These are phyloP conservation scores for Stephania japonica DNA, from an alignment of 164 flowering plant genomes.

Conservation along the genomic window DNA sequence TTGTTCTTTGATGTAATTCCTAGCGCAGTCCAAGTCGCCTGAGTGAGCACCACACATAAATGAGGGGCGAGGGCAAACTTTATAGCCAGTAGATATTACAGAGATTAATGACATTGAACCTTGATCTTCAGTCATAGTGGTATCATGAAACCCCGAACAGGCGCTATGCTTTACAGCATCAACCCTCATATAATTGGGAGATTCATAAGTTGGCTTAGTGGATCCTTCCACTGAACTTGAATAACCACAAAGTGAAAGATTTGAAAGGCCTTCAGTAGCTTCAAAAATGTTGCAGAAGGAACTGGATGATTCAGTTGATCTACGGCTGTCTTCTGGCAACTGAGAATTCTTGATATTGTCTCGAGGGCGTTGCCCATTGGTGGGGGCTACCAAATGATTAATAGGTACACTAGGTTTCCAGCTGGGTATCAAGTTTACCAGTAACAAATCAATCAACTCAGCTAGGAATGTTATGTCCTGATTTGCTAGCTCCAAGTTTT, in stretches of 20 bases:
- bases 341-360: constrained; percentile 4
- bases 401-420: constrained; percentile 46
- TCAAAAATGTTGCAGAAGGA: constrained; percentile 8
- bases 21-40: not conserved
- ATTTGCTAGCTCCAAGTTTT: constrained; percentile 61
- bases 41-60: constrained; percentile 21
- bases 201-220: constrained; percentile 15
- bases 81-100: constrained; percentile 28
- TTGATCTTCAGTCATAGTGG: constrained; percentile 16
- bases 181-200: constrained; percentile 5
- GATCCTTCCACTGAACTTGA: constrained; percentile 18
- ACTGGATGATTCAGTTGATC: constrained; percentile 19
- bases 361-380: constrained; percentile 16
- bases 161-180: constrained; percentile 20
- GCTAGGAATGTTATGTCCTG: constrained; percentile 72
- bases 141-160: constrained; percentile 16
- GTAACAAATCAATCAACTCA: constrained; percentile 57
- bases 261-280: constrained; percentile 15
- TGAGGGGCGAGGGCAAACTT: constrained; percentile 5
- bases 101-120: constrained; percentile 32
- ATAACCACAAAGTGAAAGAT: constrained; percentile 11
- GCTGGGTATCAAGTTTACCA: constrained; percentile 47
- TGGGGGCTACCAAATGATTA: constrained; percentile 27
- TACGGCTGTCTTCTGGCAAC: constrained; percentile 11
- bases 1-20: not conserved